Evolutionary conservation across 768 basidiomycete genomes (phyloP).

Genomic region (Agaricus sinodeliciosus): DNA sequence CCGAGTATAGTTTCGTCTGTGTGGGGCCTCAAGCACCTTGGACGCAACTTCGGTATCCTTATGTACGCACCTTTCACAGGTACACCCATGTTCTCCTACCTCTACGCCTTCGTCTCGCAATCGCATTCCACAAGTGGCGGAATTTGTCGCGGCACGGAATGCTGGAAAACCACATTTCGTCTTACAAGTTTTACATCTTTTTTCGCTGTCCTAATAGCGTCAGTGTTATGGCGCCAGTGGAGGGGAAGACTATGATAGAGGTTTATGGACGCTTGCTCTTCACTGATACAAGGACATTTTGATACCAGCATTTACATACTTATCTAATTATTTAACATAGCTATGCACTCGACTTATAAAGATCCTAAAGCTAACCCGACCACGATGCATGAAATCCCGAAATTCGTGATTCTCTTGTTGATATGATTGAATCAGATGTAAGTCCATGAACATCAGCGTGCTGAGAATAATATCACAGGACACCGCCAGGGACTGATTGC

Average conservation of each 20-base stretch:
- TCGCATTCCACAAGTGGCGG: constrained; percentile 34
- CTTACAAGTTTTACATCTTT: constrained; percentile 36
- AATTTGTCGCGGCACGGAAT: constrained; percentile 51
- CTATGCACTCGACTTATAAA: no score
- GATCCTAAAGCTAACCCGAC: no score
- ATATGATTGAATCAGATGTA: not conserved
- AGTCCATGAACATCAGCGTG: constrained; percentile 3
- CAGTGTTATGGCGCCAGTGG: constrained; percentile 62
- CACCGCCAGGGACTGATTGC: no score
- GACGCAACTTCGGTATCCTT: constrained; percentile 70
- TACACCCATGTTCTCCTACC: constrained; percentile 69
- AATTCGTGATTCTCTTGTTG: no score
- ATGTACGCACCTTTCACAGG: constrained; percentile 74
- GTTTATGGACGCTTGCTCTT: not conserved
- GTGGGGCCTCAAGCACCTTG: constrained; percentile 67
- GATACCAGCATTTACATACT: no score
- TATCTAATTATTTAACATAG: no score
- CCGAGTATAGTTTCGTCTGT: constrained; percentile 66
- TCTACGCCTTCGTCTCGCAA: constrained; percentile 67
- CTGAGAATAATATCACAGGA: not conserved
- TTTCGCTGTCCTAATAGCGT: constrained; percentile 35
- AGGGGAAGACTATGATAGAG: constrained; percentile 39
- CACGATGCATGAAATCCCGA: no score
- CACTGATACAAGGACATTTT: not conserved
- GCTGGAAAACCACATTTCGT: constrained; percentile 66